Evolutionary conservation across 257 asterid genomes (phyloP).

Genomic region (Cynanchum wilfordii): DNA sequence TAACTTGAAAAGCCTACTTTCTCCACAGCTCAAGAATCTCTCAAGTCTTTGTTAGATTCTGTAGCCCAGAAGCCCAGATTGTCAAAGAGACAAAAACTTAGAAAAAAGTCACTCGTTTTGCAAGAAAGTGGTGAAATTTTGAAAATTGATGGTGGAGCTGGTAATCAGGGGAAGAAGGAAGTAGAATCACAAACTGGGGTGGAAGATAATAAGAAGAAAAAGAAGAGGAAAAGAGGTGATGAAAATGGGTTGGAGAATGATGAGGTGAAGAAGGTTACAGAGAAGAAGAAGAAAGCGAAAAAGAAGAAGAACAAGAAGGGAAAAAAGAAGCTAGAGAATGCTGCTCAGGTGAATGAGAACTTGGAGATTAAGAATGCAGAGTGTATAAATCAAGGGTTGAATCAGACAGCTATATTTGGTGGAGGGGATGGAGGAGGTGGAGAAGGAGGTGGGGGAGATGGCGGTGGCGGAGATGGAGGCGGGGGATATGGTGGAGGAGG

Average conservation of each 20-base stretch:
- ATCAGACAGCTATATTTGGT: conserved; percentile 19
- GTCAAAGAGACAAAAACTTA: conserved; percentile 59
- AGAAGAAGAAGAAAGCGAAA: conserved; percentile 38
- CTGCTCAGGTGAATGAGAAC: conserved; percentile 9
- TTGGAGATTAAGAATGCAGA: conserved; percentile 21
- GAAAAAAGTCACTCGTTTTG: conserved; percentile 29
- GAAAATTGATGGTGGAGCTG: conserved; percentile 23
- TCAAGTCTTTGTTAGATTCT: conserved; percentile 18
- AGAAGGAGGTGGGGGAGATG: too few species aligned
- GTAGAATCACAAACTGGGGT: conserved; percentile 17
- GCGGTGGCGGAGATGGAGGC: too few species aligned
- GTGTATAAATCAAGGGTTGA: conserved; percentile 22
- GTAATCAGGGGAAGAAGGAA: conserved; percentile 18
- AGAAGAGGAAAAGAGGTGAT: conserved; percentile 41
- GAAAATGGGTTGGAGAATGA: conserved; percentile 24
- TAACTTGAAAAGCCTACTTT: conserved; percentile 1
- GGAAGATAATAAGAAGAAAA: conserved; percentile 30
- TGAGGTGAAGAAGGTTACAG: conserved; percentile 23
- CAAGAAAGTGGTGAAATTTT: conserved; percentile 28
- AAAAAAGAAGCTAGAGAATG: background rate
- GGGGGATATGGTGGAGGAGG: too few species aligned
- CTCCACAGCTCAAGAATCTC: conserved; percentile 20
- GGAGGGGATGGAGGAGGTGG: too few species aligned
- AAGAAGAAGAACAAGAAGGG: conserved; percentile 25
- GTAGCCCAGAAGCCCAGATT: conserved; percentile 25